Evolutionary conservation across 1,139 yeast species (phyloP).

Genomic region (Blastobotrys arbuscula): DNA sequence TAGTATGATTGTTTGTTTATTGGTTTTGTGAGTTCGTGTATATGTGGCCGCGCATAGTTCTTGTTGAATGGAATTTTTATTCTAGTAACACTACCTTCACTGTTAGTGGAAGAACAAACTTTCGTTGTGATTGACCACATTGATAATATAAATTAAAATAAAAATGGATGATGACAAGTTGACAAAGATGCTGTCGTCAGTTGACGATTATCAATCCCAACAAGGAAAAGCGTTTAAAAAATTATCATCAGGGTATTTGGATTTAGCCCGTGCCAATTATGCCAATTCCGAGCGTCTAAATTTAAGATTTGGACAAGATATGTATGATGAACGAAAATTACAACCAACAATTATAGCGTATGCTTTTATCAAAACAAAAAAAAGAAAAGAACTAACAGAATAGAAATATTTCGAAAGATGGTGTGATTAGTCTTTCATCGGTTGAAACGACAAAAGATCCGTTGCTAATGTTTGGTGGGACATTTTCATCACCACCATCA

Average conservation of each 20-base stretch:
- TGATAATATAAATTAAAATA: not conserved
- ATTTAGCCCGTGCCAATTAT: conserved; percentile 32
- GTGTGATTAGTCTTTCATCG: not conserved
- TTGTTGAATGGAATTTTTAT: not conserved
- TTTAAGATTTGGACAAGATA: conserved; percentile 27
- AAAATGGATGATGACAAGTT: conserved; percentile 14
- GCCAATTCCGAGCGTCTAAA: conserved; percentile 14
- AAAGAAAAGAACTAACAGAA: not conserved
- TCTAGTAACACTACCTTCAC: too few species aligned
- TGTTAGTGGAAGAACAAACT: too few species aligned
- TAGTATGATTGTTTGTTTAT: not conserved
- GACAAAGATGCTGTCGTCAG: conserved; percentile 16
- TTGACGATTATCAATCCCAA: conserved; percentile 19
- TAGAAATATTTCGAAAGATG: not conserved
- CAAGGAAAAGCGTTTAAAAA: conserved; percentile 11
- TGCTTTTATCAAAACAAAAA: not conserved
- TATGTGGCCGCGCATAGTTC: not conserved
- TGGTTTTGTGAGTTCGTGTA: not conserved
- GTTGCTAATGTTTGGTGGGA: conserved; percentile 43
- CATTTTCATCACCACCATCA: conserved; percentile 41
- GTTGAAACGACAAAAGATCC: conserved; percentile 34
- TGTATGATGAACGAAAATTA: conserved; percentile 30
- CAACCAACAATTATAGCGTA: conserved; percentile 18
- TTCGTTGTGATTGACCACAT: too few species aligned
- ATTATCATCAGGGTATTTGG: conserved; percentile 27